Conservation (phyloP, 2,329 filamentous ascomycete genomes). For the Bipolaris cookei region DNA sequence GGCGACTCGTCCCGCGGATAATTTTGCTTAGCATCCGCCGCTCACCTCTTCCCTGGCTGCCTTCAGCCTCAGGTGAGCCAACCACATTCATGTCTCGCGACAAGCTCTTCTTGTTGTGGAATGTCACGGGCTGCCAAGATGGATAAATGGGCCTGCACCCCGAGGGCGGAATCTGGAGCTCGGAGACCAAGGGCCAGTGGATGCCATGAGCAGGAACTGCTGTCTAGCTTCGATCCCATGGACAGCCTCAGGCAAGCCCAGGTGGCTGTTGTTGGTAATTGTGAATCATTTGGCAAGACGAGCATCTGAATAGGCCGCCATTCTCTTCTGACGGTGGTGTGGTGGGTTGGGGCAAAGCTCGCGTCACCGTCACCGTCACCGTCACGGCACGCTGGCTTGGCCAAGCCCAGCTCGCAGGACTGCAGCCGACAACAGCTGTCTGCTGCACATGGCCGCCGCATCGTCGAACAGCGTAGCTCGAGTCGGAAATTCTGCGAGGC, state of each 20-base stretch:
- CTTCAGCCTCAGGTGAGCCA: background rate
- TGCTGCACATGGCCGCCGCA: background rate
- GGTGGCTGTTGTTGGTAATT: background rate
- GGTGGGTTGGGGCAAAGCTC: background rate
- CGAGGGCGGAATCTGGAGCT: conserved; percentile 10
- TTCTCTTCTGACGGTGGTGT: background rate
- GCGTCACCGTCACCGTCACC: background rate
- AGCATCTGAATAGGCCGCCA: background rate
- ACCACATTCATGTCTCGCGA: conserved; percentile 3
- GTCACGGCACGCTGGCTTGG: background rate
- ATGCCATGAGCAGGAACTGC: background rate
- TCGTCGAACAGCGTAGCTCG: background rate
- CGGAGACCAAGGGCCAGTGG: background rate
- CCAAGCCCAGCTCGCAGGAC: background rate
- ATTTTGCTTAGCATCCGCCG: conserved; percentile 17
- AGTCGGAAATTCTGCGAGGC: background rate
- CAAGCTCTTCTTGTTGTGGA: conserved; percentile 11
- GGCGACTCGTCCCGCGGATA: conserved; percentile 24
- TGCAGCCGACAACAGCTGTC: background rate
- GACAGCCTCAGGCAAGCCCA: background rate
- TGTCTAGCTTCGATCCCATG: background rate
- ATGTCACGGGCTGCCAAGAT: conserved; percentile 24
- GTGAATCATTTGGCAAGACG: background rate
- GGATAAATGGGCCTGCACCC: conserved; percentile 24
- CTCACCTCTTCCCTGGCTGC: conserved; percentile 1